Evolutionary conservation across 23 red algal genomes (phyloP).

Genomic region (Agarophyton chilense): DNA sequence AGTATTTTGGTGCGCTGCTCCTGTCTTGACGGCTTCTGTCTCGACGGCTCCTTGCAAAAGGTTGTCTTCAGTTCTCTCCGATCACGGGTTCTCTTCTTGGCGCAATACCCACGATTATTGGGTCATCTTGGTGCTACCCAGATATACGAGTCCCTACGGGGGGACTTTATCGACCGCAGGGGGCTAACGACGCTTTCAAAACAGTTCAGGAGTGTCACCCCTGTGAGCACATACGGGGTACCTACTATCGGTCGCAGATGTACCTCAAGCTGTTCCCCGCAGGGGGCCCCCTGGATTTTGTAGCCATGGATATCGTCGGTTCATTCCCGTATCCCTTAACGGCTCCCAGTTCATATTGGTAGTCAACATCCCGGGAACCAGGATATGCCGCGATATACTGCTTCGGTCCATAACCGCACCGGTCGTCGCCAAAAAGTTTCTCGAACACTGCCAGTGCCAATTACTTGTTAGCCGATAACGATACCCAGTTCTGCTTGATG

Average conservation of each 20-base stretch:
- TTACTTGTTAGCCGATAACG: constrained; percentile 19
- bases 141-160: constrained; percentile 13
- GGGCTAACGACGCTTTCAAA: constrained; percentile 5
- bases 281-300: constrained; percentile 3
- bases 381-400: neutral
- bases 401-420: constrained; percentile 8
- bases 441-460: no score
- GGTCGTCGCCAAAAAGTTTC: no score
- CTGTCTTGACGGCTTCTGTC: neutral
- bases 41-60: constrained; percentile 33
- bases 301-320: constrained; percentile 28
- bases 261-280: constrained; percentile 4
- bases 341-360: constrained; percentile 21
- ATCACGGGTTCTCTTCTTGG: constrained; percentile 28
- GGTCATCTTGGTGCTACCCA: neutral
- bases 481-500: neutral
- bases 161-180: constrained; percentile 26
- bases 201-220: neutral
- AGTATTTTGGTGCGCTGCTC: neutral
- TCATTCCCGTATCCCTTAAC: neutral
- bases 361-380: constrained; percentile 20
- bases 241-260: neutral
- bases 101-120: constrained; percentile 33
- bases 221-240: neutral
- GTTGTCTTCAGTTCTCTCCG: constrained; percentile 24